phyloP scores from a whole-genome alignment of 2,329 filamentous ascomycete species.

The Monilinia laxa region DNA sequence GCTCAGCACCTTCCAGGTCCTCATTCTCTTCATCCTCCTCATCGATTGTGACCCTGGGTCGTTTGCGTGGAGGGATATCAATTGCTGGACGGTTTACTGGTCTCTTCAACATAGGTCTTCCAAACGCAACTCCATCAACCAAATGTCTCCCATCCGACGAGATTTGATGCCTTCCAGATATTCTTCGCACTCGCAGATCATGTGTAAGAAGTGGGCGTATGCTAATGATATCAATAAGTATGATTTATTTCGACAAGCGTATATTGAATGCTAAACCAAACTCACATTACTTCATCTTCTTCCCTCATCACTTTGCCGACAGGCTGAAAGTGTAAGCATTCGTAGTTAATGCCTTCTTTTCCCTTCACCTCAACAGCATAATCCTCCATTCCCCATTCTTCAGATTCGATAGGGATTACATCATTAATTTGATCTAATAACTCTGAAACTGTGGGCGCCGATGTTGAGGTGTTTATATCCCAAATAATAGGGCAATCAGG shows the following conservation, averaged over 20 bases:
- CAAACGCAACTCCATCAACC: conserved; percentile 83
- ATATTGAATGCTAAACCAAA: conserved; percentile 28
- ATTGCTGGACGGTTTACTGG: conserved; percentile 63
- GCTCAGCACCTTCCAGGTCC: conserved; percentile 26
- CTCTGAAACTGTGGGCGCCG: conserved; percentile 65
- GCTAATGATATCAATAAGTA: conserved; percentile 45
- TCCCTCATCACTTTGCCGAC: conserved; percentile 71
- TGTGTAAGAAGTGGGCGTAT: conserved; percentile 75
- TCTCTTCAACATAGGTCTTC: conserved; percentile 64
- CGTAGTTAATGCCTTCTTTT: conserved; percentile 61
- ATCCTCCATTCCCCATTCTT: conserved; percentile 83
- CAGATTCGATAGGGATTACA: conserved; percentile 74
- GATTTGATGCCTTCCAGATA: conserved; percentile 81
- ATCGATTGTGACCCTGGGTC: conserved; percentile 52
- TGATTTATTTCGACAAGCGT: conserved; percentile 6
- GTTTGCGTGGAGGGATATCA: conserved; percentile 72
- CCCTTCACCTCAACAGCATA: conserved; percentile 76
- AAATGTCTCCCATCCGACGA: conserved; percentile 74
- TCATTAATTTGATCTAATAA: conserved; percentile 78
- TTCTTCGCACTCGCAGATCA: conserved; percentile 69
- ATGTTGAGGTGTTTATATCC: conserved; percentile 54
- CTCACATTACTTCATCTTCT: conserved; percentile 79
- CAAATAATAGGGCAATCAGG: conserved; percentile 73
- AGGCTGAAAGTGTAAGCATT: conserved; percentile 82
- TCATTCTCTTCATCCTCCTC: conserved; percentile 44